Percentiles rank a stretch among this genome's conserved stretches.
These are phyloP conservation scores for Metschnikowia similis DNA, from an alignment of 805 yeast genomes.

Conservation along the genomic window DNA sequence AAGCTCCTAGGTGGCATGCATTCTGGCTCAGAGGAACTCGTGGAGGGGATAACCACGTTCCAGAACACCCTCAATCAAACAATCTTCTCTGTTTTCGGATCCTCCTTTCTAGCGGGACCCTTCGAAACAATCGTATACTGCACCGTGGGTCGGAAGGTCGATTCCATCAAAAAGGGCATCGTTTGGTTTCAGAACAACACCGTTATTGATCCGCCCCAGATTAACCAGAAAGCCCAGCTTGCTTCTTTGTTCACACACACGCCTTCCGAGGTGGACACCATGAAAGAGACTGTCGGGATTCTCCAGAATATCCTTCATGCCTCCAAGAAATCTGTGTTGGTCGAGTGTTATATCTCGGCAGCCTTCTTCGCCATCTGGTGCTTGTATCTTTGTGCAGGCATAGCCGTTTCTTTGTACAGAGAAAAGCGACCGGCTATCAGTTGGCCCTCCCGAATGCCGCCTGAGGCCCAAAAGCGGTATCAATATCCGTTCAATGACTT, in stretches of 20 bases:
- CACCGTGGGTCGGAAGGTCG: conserved; percentile 69
- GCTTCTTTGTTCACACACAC: conserved; percentile 46
- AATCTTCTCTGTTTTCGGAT: conserved; percentile 57
- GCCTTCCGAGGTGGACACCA: conserved; percentile 36
- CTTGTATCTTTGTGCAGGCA: conserved; percentile 40
- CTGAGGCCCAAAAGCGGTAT: conserved; percentile 6
- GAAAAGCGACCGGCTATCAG: conserved; percentile 5
- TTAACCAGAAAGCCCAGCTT: conserved; percentile 24
- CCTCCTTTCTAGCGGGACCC: conserved; percentile 62
- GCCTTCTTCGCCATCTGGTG: conserved; percentile 47
- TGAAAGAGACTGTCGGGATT: conserved; percentile 29
- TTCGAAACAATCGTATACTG: conserved; percentile 71
- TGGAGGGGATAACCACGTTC: conserved; percentile 5
- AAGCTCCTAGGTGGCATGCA: conserved; percentile 65
- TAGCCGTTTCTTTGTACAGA: conserved; percentile 11
- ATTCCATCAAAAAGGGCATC: conserved; percentile 62
- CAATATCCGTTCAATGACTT: conserved; percentile 11
- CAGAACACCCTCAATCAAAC: conserved; percentile 51
- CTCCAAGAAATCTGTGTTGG: conserved; percentile 32
- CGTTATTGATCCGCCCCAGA: conserved; percentile 5
- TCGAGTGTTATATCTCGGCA: conserved; percentile 47
- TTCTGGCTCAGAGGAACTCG: conserved; percentile 23
- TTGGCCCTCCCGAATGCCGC: conserved; percentile 11
- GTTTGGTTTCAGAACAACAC: conserved; percentile 73
- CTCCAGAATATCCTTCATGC: conserved; percentile 25